Conservation (phyloP, 768 basidiomycete genomes). For the Collybia mongolica region DNA sequence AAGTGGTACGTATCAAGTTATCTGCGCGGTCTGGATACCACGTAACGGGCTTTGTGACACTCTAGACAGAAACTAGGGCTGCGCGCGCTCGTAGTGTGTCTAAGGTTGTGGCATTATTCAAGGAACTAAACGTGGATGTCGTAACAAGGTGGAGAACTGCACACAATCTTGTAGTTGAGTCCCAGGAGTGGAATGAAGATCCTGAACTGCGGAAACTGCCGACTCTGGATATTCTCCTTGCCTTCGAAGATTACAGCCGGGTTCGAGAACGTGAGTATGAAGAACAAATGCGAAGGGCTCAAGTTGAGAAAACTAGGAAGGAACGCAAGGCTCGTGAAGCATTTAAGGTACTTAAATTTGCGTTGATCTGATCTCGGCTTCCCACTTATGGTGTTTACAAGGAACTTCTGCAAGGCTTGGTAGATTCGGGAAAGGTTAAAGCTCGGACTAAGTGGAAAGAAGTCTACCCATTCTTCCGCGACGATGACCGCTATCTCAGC, state of each 20-base stretch:
- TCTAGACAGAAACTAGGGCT: conserved; percentile 76
- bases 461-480: conserved; percentile 72
- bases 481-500: conserved; percentile 80
- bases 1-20: conserved; percentile 63
- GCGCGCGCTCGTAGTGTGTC: conserved; percentile 76
- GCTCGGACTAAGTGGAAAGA: conserved; percentile 92
- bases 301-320: conserved; percentile 80
- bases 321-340: conserved; percentile 91
- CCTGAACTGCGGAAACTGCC: conserved; percentile 79
- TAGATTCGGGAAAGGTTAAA: conserved; percentile 63
- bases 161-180: conserved; percentile 70
- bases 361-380: not conserved
- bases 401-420: conserved; percentile 72
- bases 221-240: conserved; percentile 86
- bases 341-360: conserved; percentile 61
- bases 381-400: conserved; percentile 23
- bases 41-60: conserved; percentile 8
- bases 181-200: conserved; percentile 78
- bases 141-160: conserved; percentile 92
- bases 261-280: conserved; percentile 91
- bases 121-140: conserved; percentile 85
- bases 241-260: conserved; percentile 92
- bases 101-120: conserved; percentile 84
- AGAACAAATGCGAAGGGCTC: conserved; percentile 74
- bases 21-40: conserved; percentile 1